Evolutionary conservation across 2,329 filamentous ascomycete species (phyloP), one percentile per base, ranked within the genome.

Genomic region (Diplodia intermedia): DNA sequence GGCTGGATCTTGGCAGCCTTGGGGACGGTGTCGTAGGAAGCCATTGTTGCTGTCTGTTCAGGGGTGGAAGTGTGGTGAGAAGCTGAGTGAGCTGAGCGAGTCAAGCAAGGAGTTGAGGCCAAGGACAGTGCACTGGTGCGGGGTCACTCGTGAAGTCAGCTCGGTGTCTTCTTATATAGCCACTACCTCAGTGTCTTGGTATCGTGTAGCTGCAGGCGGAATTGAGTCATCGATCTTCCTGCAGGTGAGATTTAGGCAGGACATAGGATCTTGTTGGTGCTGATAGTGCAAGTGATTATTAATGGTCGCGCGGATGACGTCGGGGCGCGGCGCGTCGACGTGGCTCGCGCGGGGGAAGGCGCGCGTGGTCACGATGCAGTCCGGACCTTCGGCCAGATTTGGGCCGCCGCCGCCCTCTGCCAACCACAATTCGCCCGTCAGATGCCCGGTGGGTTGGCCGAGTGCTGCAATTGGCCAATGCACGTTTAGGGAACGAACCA

Each of bases 21-120:
- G 18, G 68, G 68, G 9, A 69, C 29, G 8, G 49, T 69, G 5
- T 65, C 68, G 65, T 67, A 69, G 1, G 65, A 50, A 56, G 68
- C 68, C 68, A 69, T 69, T 53, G 26, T 67, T 47, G 23, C 11
- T 23, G 15, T 11, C 14, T 15, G n/a, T 11, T n/a, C n/a, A 14
- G 14, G 31, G 18, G 9, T n/a, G 15, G 9, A 36, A 4, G 49
- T 31, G 50, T 66, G 18, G 36, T 5, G 40, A 47, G 38, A 3
- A 11, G 23, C 11, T 38, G 31, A 3, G 38, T 14, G 36, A 18
- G 14, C n/a, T 20, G 38, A 26, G 54, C 8, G 54, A 3, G 6
- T 26, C 14, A 36, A 23, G 26, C 14, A 36, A 23, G 26, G 55
- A 36, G 12, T 23, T n/a, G 7, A 43, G 4, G 36, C 4, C 5